phyloP scores from a whole-genome alignment of 2,329 filamentous ascomycete species.

The Pseudopithomyces chartarum region DNA sequence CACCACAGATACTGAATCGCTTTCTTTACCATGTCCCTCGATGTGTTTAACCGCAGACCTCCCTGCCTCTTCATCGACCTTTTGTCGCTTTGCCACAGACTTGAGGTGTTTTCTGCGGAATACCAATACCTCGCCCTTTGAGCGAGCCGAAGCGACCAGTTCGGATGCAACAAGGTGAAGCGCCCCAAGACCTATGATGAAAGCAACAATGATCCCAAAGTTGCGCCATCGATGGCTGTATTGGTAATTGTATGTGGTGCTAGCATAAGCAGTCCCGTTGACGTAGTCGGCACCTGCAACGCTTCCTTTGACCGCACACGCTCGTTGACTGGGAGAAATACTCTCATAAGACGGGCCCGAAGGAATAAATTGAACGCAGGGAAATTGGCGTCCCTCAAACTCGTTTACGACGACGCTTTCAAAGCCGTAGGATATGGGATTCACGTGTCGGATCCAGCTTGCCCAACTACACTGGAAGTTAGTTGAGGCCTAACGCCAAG shows the following conservation, averaged over 20 bases:
- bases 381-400: slow-evolving; percentile 69
- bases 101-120: slow-evolving; percentile 46
- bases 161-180: slow-evolving; percentile 53
- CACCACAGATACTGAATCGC: slow-evolving; percentile 32
- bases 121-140: slow-evolving; percentile 57
- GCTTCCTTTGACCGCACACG: slow-evolving; percentile 51
- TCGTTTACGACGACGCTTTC: slow-evolving; percentile 84
- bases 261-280: slow-evolving; percentile 46
- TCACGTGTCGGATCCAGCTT: slow-evolving; percentile 80
- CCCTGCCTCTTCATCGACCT: slow-evolving; percentile 43
- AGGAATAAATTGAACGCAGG: slow-evolving; percentile 53
- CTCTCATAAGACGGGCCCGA: slow-evolving; percentile 45
- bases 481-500: neutral
- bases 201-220: slow-evolving; percentile 52
- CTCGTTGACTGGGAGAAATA: slow-evolving; percentile 32
- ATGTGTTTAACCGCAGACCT: slow-evolving; percentile 32
- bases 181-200: slow-evolving; percentile 49
- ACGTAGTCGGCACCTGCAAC: slow-evolving; percentile 45
- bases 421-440: slow-evolving; percentile 80
- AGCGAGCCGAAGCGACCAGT: slow-evolving; percentile 54
- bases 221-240: slow-evolving; percentile 53
- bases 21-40: slow-evolving; percentile 33
- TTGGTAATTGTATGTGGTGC: slow-evolving; percentile 38
- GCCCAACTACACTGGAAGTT: slow-evolving; percentile 62
- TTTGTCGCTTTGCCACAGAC: slow-evolving; percentile 28